A percentile compares a stretch with the other conserved stretches of the same genome.
phyloP scores from a whole-genome alignment of 1,284 basidiomycete species.

The Apiotrichum sp. region DNA sequence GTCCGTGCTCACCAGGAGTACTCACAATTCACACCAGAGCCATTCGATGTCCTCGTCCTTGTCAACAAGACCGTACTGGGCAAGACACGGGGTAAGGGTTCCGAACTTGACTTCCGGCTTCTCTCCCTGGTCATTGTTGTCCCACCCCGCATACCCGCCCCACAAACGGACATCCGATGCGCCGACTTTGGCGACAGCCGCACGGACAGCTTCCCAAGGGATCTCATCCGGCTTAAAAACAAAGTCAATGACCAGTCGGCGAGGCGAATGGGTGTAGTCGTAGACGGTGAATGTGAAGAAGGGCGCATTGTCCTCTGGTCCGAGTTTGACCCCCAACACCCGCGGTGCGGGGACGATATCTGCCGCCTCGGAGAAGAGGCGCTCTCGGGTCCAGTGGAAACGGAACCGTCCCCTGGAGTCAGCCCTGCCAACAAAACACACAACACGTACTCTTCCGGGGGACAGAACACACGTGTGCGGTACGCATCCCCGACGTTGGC shows the following conservation, averaged over 20 bases:
- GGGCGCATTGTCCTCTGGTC: not conserved
- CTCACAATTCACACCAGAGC: conserved; percentile 10
- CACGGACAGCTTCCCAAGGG: not conserved
- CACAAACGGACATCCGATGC: conserved; percentile 8
- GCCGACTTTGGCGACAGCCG: not conserved
- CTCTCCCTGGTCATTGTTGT: not conserved
- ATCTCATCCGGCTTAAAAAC: not conserved
- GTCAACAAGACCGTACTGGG: conserved; percentile 4
- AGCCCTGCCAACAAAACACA: not conserved
- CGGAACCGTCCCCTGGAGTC: not conserved
- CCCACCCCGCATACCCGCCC: conserved; percentile 6
- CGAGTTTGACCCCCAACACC: not conserved
- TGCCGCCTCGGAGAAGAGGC: not conserved
- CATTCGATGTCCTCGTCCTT: conserved; percentile 5
- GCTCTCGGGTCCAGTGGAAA: not conserved
- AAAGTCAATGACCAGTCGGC: not conserved
- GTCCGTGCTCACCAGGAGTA: not conserved
- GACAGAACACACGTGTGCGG: not conserved
- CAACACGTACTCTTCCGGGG: not conserved
- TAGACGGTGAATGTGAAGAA: not conserved
- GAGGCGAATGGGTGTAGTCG: not conserved
- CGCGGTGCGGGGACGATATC: not conserved
- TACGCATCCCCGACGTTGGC: not conserved
- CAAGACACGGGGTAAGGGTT: conserved; percentile 1
- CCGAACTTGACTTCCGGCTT: too few relatives aligned